A percentile compares a stretch with the other conserved stretches of the same genome.
phyloP scores from a whole-genome alignment of 2,329 filamentous ascomycete species.

The Lasiodiplodia hormozganensis region DNA sequence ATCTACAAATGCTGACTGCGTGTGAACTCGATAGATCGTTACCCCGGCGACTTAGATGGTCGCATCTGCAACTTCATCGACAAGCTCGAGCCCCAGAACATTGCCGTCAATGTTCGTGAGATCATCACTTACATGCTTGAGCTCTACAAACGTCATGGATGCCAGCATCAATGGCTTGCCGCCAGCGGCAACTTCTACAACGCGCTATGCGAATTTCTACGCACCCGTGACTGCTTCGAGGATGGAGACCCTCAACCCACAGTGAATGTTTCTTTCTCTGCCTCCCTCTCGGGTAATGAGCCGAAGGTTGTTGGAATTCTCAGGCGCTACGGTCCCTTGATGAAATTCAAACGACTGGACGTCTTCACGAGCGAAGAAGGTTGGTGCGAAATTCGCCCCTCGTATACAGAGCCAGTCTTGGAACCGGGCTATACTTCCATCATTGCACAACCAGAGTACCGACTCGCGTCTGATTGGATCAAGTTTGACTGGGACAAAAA shows the following conservation, averaged over 20 bases:
- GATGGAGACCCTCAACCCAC: slow-evolving; percentile 31
- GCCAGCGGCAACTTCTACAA: slow-evolving; percentile 36
- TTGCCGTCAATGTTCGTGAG: slow-evolving; percentile 35
- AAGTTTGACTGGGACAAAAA: slow-evolving; percentile 36
- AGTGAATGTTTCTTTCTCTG: slow-evolving; percentile 34
- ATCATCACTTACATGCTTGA: slow-evolving; percentile 41
- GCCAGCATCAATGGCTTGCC: slow-evolving; percentile 36
- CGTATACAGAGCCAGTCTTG: slow-evolving; percentile 29
- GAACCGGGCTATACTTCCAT: slow-evolving; percentile 17
- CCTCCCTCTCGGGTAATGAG: slow-evolving; percentile 24
- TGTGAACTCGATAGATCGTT: neutral
- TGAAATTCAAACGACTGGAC: slow-evolving; percentile 36
- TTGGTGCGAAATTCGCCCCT: slow-evolving; percentile 37
- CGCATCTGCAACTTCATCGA: slow-evolving; percentile 33
- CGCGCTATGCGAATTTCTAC: slow-evolving; percentile 42
- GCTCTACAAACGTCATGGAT: slow-evolving; percentile 33
- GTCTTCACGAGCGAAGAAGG: slow-evolving; percentile 30
- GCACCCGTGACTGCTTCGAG: slow-evolving; percentile 43
- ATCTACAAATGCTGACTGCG: neutral
- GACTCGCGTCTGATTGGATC: slow-evolving; percentile 32
- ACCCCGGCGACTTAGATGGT: slow-evolving; percentile 23
- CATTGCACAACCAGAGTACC: slow-evolving; percentile 28
- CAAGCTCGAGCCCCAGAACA: neutral
- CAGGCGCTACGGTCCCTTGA: slow-evolving; percentile 35
- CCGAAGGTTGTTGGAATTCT: slow-evolving; percentile 35